phyloP scores from a whole-genome alignment of 306 rosid species.

The Cucumis cinereus region DNA sequence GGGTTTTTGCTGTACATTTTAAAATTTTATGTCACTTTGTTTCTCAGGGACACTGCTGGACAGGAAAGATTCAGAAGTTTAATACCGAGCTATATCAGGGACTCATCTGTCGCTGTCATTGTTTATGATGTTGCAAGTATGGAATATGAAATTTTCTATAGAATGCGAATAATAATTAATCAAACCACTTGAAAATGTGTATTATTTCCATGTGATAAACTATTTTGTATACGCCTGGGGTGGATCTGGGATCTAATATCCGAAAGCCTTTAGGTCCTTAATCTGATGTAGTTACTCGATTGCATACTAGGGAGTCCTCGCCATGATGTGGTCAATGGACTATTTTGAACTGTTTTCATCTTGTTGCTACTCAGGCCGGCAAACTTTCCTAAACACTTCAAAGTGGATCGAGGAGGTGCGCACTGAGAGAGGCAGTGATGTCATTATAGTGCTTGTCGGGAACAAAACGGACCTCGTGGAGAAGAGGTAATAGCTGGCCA shows the following conservation, averaged over 20 bases:
- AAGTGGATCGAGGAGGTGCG: slow-evolving; percentile 95
- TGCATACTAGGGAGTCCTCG: neutral
- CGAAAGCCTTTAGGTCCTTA: neutral
- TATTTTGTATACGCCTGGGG: neutral
- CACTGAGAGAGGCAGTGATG: slow-evolving; percentile 80
- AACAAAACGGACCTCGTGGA: slow-evolving; percentile 92
- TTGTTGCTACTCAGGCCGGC: slow-evolving; percentile 35
- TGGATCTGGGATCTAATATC: neutral
- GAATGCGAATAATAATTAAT: neutral
- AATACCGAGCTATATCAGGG: slow-evolving; percentile 48
- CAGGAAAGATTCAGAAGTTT: slow-evolving; percentile 61
- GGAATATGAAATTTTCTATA: slow-evolving; percentile 1
- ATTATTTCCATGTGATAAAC: neutral
- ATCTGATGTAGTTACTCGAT: neutral
- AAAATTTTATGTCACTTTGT: neutral
- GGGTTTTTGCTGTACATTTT: neutral
- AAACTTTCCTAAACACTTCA: slow-evolving; percentile 62
- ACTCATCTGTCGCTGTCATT: slow-evolving; percentile 48
- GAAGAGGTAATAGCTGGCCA: slow-evolving; percentile 46
- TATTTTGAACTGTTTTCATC: neutral
- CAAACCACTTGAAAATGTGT: neutral
- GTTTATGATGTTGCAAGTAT: slow-evolving; percentile 46
- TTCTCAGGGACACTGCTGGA: slow-evolving; percentile 44
- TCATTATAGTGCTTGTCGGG: slow-evolving; percentile 75
- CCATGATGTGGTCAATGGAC: neutral